Conservation (phyloP, 225 moss, liverwort and hornwort genomes). For the Bryoerythrophyllum caledonicum region DNA sequence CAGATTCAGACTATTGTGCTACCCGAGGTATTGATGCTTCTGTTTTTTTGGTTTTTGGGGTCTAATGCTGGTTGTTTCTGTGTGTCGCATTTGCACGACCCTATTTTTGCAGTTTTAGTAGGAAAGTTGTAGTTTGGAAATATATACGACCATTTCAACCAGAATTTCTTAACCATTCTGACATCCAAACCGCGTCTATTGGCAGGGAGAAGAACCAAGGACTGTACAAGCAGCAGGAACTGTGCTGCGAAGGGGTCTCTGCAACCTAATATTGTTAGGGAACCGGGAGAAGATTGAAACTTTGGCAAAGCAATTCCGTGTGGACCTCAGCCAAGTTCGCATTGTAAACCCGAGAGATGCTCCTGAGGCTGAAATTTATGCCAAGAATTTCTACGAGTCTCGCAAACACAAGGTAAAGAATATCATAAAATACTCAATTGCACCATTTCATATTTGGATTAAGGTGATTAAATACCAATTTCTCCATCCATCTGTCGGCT, state of each 20-base stretch:
- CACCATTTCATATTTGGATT: background rate
- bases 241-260: conserved; percentile 66
- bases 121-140: background rate
- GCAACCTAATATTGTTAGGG: conserved; percentile 75
- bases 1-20: conserved; percentile 84
- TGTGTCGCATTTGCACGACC: background rate
- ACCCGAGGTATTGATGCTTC: conserved; percentile 63
- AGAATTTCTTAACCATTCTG: background rate
- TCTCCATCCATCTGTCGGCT: background rate
- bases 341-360: conserved; percentile 69
- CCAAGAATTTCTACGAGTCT: conserved; percentile 61
- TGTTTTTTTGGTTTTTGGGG: background rate
- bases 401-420: conserved; percentile 82
- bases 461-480: background rate
- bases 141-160: background rate
- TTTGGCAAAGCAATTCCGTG: conserved; percentile 70
- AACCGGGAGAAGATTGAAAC: conserved; percentile 65
- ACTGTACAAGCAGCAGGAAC: conserved; percentile 84
- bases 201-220: conserved; percentile 83
- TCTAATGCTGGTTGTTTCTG: conserved; percentile 8
- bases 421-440: background rate
- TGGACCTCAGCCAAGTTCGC: conserved; percentile 63
- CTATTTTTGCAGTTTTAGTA: background rate
- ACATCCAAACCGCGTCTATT: background rate
- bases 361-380: conserved; percentile 54